Evolutionary conservation across 345 rosid genomes (phyloP), one percentile per base, ranked within the genome.

Genomic region (Linum trigynum): DNA sequence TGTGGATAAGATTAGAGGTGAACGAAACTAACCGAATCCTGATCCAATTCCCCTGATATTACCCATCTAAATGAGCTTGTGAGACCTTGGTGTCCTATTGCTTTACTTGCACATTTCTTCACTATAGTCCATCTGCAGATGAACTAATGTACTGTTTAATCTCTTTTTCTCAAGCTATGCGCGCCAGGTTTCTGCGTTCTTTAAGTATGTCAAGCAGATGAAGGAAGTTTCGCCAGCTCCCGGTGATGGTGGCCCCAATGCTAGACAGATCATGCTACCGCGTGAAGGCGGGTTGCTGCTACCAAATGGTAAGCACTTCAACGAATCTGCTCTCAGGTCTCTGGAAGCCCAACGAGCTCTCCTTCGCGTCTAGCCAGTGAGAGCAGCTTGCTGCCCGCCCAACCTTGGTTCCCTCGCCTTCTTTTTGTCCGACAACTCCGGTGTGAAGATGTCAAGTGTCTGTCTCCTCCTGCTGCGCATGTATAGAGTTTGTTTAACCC

Each of bases 181-280:
- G 3, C 84, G 82, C 40, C 99, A 94, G 72, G 97, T 94, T 62
- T 86, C 99, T 0, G 92, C 88, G 78, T 94, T 94, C 81, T 94
- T 94, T 42, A 89, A 90, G 66, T 90, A 85, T 66, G 99, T 94
- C 81, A 90, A 87, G 86, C 82, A 78, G 73, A 79, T 84, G 82
- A 80, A 89, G 60, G 86, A 87, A 74, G 74, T 53, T 48, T 67
- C 75, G 4, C 38, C 86, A 37, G 62, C 82, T 51, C 61, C 61
- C 9, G 75, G 74, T 55, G 76, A 65, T 65, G 69, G 68, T 38
- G 69, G 67, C 42, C 61, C 57, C 42, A 38, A 5, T 35, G 62
- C 58, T 38, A 67, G 77, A 0, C 83, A 80, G 43, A 39, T 94
- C 17, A 38, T 84, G 67, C 80, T 92, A 12, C 89, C 90, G 4